Percentiles rank a stretch among this genome's conserved stretches.
phyloP scores from a whole-genome alignment of 2,329 filamentous ascomycete genomes.

The Cladobotryum mycophilum region DNA sequence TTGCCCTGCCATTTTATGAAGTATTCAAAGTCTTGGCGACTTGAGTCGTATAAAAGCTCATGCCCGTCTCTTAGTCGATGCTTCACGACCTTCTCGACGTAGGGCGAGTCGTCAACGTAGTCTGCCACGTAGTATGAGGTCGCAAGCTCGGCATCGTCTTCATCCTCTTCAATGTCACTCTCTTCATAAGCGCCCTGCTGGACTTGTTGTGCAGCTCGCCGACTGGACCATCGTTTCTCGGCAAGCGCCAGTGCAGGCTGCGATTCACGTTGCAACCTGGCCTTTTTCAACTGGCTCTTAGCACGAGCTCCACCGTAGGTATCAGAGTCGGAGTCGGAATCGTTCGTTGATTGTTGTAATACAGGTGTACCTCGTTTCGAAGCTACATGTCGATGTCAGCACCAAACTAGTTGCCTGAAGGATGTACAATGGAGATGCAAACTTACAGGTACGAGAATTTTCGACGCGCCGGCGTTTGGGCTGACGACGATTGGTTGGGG shows the following conservation, averaged over 20 bases:
- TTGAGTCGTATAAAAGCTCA: slow-evolving; percentile 50
- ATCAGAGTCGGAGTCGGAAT: slow-evolving; percentile 66
- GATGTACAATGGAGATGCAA: neutral
- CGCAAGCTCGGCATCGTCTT: slow-evolving; percentile 49
- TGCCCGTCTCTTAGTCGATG: slow-evolving; percentile 70
- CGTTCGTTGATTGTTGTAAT: slow-evolving; percentile 47
- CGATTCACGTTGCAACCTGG: slow-evolving; percentile 64
- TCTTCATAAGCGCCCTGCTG: slow-evolving; percentile 59
- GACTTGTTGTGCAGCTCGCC: slow-evolving; percentile 73
- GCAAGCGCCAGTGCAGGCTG: slow-evolving; percentile 60
- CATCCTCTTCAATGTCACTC: slow-evolving; percentile 58
- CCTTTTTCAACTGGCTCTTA: slow-evolving; percentile 66
- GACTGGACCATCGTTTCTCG: slow-evolving; percentile 87
- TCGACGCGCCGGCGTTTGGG: slow-evolving; percentile 64
- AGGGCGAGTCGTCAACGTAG: slow-evolving; percentile 71
- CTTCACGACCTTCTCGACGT: slow-evolving; percentile 86
- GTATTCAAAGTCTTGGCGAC: slow-evolving; percentile 76
- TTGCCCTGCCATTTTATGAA: slow-evolving; percentile 96
- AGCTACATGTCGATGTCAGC: slow-evolving; percentile 31
- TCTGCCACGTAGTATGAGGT: slow-evolving; percentile 64
- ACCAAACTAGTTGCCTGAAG: neutral
- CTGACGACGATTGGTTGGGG: slow-evolving; percentile 49
- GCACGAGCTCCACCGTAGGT: slow-evolving; percentile 73
- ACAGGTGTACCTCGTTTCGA: slow-evolving; percentile 55
- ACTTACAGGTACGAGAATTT: slow-evolving; percentile 57